Evolutionary conservation across 2,329 filamentous ascomycete genomes (phyloP), one percentile per base, ranked within the genome.

Genomic region (Colletotrichum trifolii): DNA sequence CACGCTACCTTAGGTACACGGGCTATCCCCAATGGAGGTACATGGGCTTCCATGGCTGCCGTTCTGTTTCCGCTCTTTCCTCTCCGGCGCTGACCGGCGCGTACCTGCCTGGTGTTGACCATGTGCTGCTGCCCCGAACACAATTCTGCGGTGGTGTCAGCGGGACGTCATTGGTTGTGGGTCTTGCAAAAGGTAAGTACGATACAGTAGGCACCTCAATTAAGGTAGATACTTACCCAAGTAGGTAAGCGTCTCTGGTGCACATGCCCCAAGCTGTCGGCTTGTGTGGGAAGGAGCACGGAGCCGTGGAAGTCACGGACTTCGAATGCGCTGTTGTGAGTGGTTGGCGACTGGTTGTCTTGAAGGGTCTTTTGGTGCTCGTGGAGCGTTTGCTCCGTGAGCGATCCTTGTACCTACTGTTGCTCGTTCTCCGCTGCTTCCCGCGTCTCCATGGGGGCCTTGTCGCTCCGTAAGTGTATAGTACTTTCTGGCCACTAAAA

Each of bases 351-450:
- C 59, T 15, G 17, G 0, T 33, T 6, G 17, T 17, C 38, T 12
- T 15, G 34, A 15, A 7, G 38, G 12, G 12, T n/a, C n/a, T 6
- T 3, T 55, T 11, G 52, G 6, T 36, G 57, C 6, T 45, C 33
- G 42, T 52, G 63, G 63, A 66, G 46, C 34, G 36, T 66, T 63
- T 66, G 52, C 63, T 66, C 63, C 63, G 58, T 25, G 52, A 17
- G 38, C 12, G n/a, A 49, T 42, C 40, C 36, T 17, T 17, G 15
- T 38, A 11, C 17, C 2, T 17, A 17, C 40, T 17, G 17, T 39
- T 25, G 25, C 25, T 25, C 25, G 25, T 25, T 25, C 17, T 53
- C 57, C 57, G 50, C 59, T 55, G 49, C 57, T 55, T 61, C 46
- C 57, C 45, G 50, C 13, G 25, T 25, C 17, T 48, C 5, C 33